Base-by-base conservation (phyloP, 1,284 basidiomycete genomes). In the Moesziomyces antarcticus region DNA sequence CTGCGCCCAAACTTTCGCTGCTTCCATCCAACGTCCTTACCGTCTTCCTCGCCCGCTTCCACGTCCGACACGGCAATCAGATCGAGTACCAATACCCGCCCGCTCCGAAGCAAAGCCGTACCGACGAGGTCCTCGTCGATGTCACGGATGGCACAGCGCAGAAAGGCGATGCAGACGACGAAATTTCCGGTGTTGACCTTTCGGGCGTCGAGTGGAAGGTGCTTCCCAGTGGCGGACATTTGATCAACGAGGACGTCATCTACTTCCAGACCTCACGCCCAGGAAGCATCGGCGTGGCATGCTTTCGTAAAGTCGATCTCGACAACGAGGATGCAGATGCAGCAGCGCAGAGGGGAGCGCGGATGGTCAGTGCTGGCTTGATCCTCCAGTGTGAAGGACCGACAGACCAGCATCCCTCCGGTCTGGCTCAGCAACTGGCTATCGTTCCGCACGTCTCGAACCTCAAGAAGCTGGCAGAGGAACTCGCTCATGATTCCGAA, bases 121-220 rank as follows among this genome's bases (percentile, higher is more conserved):
- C 27, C 33, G 40, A 41, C 18, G 57, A 53, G 13, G 47, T 3
- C 21, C 64, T 73, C 14, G 35, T 74, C 21, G 62, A 74, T 20
- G 22, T 69, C 5, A 18, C 14, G n/a, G 57, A 66, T 18, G 52
- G 53, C 22, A 35, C 9, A 18, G 35, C 43, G 21, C 25, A 25
- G 6, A 7, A 13, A 18, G 16, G 40, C 22, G 22, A 21, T 37
- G 18, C 33, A 14, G 18, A 21, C 35, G 22, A 51, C n/a, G 46
- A 33, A 18, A 20, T 4, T 0, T 2, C 44, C 20, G 58, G 41
- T 1, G 33, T 73, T 13, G 65, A 72, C 24, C 56, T 72, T 20
- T 58, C 44, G 9, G 68, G 61, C 8, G 58, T 78, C 18, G 79
- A 80, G 37, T 80, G 79, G 79, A 79, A 78, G 58, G 77, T 70